These are phyloP conservation scores for Trichoderma breve DNA, from an alignment of 2,329 filamentous ascomycete species.

Conservation along the genomic window DNA sequence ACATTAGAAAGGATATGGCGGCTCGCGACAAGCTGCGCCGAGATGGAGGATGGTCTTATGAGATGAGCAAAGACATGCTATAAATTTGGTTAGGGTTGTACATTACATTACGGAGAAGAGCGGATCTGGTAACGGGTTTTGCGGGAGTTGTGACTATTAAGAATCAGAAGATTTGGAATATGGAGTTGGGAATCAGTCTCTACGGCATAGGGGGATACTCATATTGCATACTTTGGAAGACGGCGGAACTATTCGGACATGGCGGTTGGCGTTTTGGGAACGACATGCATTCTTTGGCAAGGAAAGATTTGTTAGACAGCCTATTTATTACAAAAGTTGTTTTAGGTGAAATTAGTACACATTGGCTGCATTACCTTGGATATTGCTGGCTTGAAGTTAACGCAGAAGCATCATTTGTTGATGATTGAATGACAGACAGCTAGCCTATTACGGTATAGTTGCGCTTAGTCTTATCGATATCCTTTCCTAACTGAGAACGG, in stretches of 20 bases:
- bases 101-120: not conserved
- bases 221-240: slow-evolving; percentile 11
- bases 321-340: not conserved
- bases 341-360: not conserved
- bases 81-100: slow-evolving; percentile 26
- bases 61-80: slow-evolving; percentile 49
- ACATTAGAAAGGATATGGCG: slow-evolving; percentile 76
- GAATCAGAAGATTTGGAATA: slow-evolving; percentile 19
- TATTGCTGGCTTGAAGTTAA: not conserved
- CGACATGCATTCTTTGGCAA: not conserved
- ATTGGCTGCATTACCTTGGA: not conserved
- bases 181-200: slow-evolving; percentile 15
- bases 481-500: slow-evolving; percentile 5
- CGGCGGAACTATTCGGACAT: not conserved
- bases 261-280: slow-evolving; percentile 16
- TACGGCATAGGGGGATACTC: slow-evolving; percentile 1
- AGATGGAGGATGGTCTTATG: slow-evolving; percentile 83
- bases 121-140: not conserved
- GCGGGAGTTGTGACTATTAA: not conserved
- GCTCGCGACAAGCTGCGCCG: slow-evolving; percentile 75
- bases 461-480: not conserved
- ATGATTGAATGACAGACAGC: not conserved
- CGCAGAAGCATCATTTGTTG: not conserved
- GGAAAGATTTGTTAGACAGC: not conserved
- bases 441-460: not conserved